Conservation (phyloP, 345 rosid species). For the Syzygium jambos region DNA sequence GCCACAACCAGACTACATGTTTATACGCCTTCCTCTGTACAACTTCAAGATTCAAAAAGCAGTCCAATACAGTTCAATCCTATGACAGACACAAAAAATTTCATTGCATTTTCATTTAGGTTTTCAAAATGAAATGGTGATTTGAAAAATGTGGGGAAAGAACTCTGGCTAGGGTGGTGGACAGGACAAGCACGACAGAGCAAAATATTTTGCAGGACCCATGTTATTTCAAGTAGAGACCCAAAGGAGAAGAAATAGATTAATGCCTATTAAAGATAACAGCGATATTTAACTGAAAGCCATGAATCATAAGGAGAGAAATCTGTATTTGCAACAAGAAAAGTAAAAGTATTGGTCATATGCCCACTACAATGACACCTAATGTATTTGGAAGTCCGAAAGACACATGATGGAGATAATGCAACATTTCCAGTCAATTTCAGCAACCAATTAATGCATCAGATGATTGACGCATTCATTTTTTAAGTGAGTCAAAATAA, state of each 20-base stretch:
- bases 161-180: not conserved
- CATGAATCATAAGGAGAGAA: not conserved
- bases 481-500: not conserved
- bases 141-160: not conserved
- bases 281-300: not conserved
- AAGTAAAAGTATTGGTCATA: not conserved
- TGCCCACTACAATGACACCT: not conserved
- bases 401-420: not conserved
- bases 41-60: not conserved
- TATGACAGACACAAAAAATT: not conserved
- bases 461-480: not conserved
- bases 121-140: not conserved
- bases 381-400: not conserved
- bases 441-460: not conserved
- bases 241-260: not conserved
- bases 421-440: not conserved
- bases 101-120: not conserved
- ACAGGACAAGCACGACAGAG: not conserved
- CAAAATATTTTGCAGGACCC: not conserved
- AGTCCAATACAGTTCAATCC: not conserved
- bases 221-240: not conserved
- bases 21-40: not conserved
- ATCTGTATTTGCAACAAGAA: not conserved
- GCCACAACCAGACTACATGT: not conserved
- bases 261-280: not conserved